A percentile compares a stretch with the other conserved stretches of the same genome.
These are phyloP conservation scores for Parathielavia appendiculata DNA, from an alignment of 495 filamentous ascomycete species.

Conservation along the genomic window DNA sequence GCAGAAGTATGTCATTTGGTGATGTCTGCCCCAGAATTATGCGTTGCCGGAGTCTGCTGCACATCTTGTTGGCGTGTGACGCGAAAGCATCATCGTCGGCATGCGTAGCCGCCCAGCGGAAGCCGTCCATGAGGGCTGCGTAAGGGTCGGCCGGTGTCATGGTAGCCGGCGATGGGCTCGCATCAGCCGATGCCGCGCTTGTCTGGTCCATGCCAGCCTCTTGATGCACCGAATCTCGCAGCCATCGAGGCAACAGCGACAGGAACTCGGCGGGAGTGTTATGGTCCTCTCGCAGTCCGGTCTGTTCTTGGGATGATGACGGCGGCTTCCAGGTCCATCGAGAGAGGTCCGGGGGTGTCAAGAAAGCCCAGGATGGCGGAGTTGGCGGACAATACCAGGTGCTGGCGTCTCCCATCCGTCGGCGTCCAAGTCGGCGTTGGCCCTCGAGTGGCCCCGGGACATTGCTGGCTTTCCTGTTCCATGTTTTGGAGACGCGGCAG, in stretches of 20 bases:
- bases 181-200: background rate
- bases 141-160: background rate
- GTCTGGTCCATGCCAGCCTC: background rate
- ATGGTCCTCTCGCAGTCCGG: background rate
- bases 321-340: slow-evolving; percentile 50
- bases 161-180: background rate
- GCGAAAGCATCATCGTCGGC: slow-evolving; percentile 5
- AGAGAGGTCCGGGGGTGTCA: slow-evolving; percentile 35
- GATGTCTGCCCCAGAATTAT: slow-evolving; percentile 18
- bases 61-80: slow-evolving; percentile 11
- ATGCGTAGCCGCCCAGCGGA: slow-evolving; percentile 3
- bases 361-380: slow-evolving; percentile 39
- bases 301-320: slow-evolving; percentile 13
- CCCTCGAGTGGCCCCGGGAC: slow-evolving; percentile 49
- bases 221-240: background rate
- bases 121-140: slow-evolving; percentile 10
- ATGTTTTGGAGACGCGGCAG: slow-evolving; percentile 26
- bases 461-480: slow-evolving; percentile 28
- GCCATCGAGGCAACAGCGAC: background rate
- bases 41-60: slow-evolving; percentile 13
- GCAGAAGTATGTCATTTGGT: background rate
- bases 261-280: background rate
- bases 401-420: slow-evolving; percentile 45
- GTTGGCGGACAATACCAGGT: slow-evolving; percentile 32
- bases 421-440: slow-evolving; percentile 48